These are phyloP conservation scores for Trypanosomatidae sp. DNA, from an alignment of 208 protist genomes.

Conservation along the genomic window DNA sequence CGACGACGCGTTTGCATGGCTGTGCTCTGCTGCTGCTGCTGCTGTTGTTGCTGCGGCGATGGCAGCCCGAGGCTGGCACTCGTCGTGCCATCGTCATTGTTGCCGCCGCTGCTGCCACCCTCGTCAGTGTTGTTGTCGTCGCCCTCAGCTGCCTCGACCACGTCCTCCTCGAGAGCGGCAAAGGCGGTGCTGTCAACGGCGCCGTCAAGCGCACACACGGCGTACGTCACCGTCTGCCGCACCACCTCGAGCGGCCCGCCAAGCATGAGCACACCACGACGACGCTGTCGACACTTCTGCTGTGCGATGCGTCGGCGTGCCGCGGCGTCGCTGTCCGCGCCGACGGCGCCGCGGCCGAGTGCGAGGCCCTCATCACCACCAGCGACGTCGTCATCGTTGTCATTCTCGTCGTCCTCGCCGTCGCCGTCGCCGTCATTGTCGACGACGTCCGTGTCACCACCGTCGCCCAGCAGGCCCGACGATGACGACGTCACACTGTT, in stretches of 20 bases:
- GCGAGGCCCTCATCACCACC: slow-evolving; percentile 3
- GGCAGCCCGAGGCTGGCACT: neutral
- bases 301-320: slow-evolving; percentile 6
- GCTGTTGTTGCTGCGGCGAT: too few species aligned
- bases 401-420: slow-evolving; percentile 7
- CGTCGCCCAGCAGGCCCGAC: neutral
- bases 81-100: neutral
- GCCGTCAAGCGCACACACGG: slow-evolving; percentile 58
- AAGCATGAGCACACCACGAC: slow-evolving; percentile 37
- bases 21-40: neutral
- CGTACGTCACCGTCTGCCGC: slow-evolving; percentile 60
- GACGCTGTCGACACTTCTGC: neutral
- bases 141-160: slow-evolving; percentile 22
- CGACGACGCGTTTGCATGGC: slow-evolving; percentile 19
- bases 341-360: slow-evolving; percentile 6
- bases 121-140: neutral
- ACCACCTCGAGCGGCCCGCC: slow-evolving; percentile 51
- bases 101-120: neutral
- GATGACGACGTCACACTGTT: neutral
- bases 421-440: slow-evolving; percentile 4
- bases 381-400: slow-evolving; percentile 1
- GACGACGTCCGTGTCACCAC: slow-evolving; percentile 6
- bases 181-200: slow-evolving; percentile 36
- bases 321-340: slow-evolving; percentile 1
- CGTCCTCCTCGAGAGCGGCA: slow-evolving; percentile 61